phyloP scores from a whole-genome alignment of 345 rosid genomes.

The Arabidopsis suecica region DNA sequence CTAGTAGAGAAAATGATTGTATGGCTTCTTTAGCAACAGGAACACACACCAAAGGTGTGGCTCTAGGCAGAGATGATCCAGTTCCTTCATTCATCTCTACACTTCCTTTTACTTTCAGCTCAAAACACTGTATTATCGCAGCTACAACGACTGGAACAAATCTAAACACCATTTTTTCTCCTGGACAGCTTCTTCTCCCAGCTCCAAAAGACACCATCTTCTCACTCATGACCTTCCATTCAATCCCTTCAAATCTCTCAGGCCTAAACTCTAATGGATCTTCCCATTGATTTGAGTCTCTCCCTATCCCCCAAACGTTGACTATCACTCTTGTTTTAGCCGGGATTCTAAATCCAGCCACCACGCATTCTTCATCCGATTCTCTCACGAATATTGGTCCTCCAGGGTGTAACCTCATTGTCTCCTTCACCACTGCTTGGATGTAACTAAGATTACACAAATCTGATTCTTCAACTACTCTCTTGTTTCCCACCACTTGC shows the following conservation, averaged over 20 bases:
- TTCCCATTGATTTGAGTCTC: constrained; percentile 61
- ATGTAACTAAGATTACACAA: constrained; percentile 60
- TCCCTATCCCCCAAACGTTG: constrained; percentile 62
- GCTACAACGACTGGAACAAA: constrained; percentile 40
- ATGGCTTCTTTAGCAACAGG: constrained; percentile 48
- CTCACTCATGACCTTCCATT: constrained; percentile 46
- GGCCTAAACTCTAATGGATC: constrained; percentile 63
- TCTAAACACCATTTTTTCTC: constrained; percentile 43
- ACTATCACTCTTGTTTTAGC: constrained; percentile 59
- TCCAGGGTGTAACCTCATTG: constrained; percentile 75
- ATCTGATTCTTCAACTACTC: constrained; percentile 65
- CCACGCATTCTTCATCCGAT: constrained; percentile 51
- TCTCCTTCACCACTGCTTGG: constrained; percentile 70
- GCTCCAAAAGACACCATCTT: constrained; percentile 62
- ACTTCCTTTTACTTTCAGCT: constrained; percentile 41
- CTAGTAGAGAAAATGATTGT: constrained; percentile 2
- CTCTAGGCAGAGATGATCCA: constrained; percentile 62
- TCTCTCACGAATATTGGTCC: constrained; percentile 60
- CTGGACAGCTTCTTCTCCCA: constrained; percentile 71
- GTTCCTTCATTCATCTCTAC: constrained; percentile 67
- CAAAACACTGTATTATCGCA: constrained; percentile 42
- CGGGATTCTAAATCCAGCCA: constrained; percentile 55
- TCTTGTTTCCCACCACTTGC: constrained; percentile 55
- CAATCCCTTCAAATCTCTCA: constrained; percentile 58
- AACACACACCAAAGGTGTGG: constrained; percentile 56